Percentiles rank a stretch among this genome's conserved stretches.
phyloP scores from a whole-genome alignment of 1,284 basidiomycete genomes.

The Trametes hirsuta region DNA sequence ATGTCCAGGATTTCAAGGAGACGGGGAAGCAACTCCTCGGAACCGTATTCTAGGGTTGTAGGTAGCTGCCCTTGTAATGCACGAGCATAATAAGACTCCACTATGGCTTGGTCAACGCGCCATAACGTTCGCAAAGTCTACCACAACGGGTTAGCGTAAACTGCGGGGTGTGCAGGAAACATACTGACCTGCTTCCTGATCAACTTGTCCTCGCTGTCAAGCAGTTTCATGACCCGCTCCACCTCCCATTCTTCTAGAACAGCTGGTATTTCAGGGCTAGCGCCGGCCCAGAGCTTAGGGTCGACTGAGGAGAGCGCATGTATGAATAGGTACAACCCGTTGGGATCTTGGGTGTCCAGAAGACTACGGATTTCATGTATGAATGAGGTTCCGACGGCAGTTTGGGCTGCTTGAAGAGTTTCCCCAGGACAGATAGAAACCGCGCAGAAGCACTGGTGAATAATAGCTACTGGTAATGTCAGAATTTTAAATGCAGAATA shows the following conservation, averaged over 20 bases:
- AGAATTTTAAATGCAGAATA: not conserved
- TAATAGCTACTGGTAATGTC: conserved; percentile 17
- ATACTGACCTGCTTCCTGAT: conserved; percentile 57
- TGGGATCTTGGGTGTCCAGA: conserved; percentile 56
- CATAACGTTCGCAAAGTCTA: conserved; percentile 62
- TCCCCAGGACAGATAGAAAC: conserved; percentile 40
- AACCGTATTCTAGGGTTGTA: conserved; percentile 37
- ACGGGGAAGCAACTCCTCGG: conserved; percentile 44
- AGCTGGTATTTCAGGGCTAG: conserved; percentile 46
- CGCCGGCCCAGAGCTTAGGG: conserved; percentile 68
- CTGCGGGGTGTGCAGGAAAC: not conserved
- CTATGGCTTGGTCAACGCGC: conserved; percentile 57
- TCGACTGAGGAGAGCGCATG: conserved; percentile 62
- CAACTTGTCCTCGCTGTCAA: conserved; percentile 60
- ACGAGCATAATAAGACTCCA: conserved; percentile 57
- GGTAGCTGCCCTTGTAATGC: conserved; percentile 44
- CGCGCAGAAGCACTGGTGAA: conserved; percentile 50
- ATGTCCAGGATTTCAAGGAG: conserved; percentile 61
- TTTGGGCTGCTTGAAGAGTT: conserved; percentile 34
- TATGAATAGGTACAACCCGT: conserved; percentile 67
- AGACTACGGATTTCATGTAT: conserved; percentile 56
- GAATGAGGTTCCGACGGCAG: conserved; percentile 36
- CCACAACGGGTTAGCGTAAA: not conserved
- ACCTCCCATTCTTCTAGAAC: conserved; percentile 71
- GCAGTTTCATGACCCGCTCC: conserved; percentile 63